phyloP scores from a whole-genome alignment of 2,329 filamentous ascomycete species.

The Neofusicoccum parvum region DNA sequence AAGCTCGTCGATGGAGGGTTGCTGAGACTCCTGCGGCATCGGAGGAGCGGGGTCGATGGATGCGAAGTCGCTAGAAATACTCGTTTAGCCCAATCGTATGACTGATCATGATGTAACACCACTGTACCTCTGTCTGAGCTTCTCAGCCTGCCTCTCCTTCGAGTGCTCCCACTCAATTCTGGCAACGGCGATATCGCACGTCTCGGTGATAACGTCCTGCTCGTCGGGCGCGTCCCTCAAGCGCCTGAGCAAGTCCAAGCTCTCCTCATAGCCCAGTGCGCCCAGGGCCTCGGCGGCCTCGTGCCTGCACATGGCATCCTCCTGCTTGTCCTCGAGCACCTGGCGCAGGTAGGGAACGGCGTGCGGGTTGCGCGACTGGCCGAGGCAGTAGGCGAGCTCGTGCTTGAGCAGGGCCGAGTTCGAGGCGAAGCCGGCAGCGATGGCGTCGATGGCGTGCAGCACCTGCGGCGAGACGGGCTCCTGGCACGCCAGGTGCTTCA shows the following conservation, averaged over 20 bases:
- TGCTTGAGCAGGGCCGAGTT: slow-evolving; percentile 92
- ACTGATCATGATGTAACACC: not conserved
- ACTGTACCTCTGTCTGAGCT: slow-evolving; percentile 75
- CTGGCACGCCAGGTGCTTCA: slow-evolving; percentile 86
- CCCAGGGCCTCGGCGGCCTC: slow-evolving; percentile 95
- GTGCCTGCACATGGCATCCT: slow-evolving; percentile 94
- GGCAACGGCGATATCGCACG: slow-evolving; percentile 94
- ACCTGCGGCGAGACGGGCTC: slow-evolving; percentile 59
- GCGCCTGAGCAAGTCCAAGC: slow-evolving; percentile 71
- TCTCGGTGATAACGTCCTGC: slow-evolving; percentile 82
- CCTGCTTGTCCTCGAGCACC: slow-evolving; percentile 75
- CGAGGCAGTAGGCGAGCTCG: slow-evolving; percentile 94
- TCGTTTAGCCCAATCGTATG: not conserved
- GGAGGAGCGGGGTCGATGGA: slow-evolving; percentile 95
- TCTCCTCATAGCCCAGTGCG: slow-evolving; percentile 75
- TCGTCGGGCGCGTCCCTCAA: slow-evolving; percentile 77
- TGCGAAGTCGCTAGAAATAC: slow-evolving; percentile 74
- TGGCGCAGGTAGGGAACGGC: slow-evolving; percentile 72
- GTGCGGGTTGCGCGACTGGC: slow-evolving; percentile 79
- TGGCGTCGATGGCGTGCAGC: slow-evolving; percentile 71
- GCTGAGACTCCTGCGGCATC: slow-evolving; percentile 66
- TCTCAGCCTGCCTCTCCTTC: slow-evolving; percentile 66
- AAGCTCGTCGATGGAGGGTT: slow-evolving; percentile 70
- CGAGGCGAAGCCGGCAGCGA: slow-evolving; percentile 82
- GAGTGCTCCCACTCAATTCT: slow-evolving; percentile 87